Evolutionary conservation across 495 filamentous ascomycete genomes (phyloP).

Genomic region (Aspergillus wentii): DNA sequence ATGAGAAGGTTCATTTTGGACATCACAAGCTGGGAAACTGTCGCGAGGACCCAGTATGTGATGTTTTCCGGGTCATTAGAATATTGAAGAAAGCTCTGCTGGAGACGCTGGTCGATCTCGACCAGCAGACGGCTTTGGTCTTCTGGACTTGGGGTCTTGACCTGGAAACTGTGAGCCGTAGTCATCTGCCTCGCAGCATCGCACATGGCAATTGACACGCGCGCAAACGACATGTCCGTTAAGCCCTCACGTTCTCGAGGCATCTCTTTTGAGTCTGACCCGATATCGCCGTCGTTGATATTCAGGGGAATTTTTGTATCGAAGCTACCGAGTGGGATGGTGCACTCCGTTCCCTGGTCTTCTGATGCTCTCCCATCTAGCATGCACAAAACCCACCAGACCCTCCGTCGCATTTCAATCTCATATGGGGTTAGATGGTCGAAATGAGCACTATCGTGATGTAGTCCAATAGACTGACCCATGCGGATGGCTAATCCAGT

Average conservation of each 20-base stretch:
- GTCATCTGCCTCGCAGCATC: too few species aligned
- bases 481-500: background rate
- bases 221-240: constrained; percentile 81
- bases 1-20: too few species aligned
- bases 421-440: constrained; percentile 54
- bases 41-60: too few species aligned
- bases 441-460: constrained; percentile 11
- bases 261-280: constrained; percentile 49
- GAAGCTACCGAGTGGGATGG: constrained; percentile 59
- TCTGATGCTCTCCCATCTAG: constrained; percentile 75
- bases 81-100: too few species aligned
- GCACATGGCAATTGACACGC: too few species aligned
- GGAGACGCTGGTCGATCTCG: too few species aligned
- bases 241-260: constrained; percentile 52
- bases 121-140: too few species aligned
- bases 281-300: constrained; percentile 73
- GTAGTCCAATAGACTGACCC: background rate
- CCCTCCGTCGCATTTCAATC: constrained; percentile 65
- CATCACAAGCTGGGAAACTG: too few species aligned
- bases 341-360: constrained; percentile 58
- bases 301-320: constrained; percentile 70
- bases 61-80: too few species aligned
- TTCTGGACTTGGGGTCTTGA: too few species aligned
- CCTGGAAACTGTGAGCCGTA: too few species aligned
- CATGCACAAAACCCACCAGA: constrained; percentile 73